Evolutionary conservation across 225 moss, liverwort and hornwort species (phyloP).

Genomic region (Climacium dendroides): DNA sequence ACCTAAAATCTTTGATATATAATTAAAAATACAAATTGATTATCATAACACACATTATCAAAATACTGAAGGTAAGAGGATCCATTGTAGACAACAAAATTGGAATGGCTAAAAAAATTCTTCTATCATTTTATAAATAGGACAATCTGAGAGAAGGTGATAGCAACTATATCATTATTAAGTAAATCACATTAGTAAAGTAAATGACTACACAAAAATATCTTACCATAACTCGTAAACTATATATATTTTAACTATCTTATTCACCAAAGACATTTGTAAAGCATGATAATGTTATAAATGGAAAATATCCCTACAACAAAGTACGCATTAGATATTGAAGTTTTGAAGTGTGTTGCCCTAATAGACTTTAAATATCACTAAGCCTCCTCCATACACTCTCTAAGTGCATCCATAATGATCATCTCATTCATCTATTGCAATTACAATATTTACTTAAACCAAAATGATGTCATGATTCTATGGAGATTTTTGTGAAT

Average conservation of each 20-base stretch:
- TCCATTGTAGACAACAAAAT: too few species aligned
- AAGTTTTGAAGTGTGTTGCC: not conserved
- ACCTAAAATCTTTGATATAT: not conserved
- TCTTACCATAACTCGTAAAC: too few species aligned
- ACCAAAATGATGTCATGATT: not conserved
- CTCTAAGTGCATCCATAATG: not conserved
- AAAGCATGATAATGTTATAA: too few species aligned
- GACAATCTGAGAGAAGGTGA: not conserved
- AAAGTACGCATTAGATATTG: not conserved
- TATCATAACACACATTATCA: not conserved
- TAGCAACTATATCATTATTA: not conserved
- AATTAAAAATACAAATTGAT: not conserved
- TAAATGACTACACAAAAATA: not conserved
- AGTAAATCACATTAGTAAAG: not conserved
- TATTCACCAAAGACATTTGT: too few species aligned
- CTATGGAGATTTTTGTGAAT: too few species aligned
- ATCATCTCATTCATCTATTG: not conserved
- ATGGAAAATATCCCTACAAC: not conserved
- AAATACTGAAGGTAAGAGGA: too few species aligned
- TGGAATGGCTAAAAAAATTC: too few species aligned
- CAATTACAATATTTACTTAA: not conserved
- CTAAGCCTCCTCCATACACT: not conserved
- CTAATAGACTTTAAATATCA: not conserved
- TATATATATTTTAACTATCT: too few species aligned
- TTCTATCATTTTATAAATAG: too few species aligned